A percentile compares a stretch with the other conserved stretches of the same genome.
Conservation (phyloP, 2,329 filamentous ascomycete species). For the Apiospora arundinis region DNA sequence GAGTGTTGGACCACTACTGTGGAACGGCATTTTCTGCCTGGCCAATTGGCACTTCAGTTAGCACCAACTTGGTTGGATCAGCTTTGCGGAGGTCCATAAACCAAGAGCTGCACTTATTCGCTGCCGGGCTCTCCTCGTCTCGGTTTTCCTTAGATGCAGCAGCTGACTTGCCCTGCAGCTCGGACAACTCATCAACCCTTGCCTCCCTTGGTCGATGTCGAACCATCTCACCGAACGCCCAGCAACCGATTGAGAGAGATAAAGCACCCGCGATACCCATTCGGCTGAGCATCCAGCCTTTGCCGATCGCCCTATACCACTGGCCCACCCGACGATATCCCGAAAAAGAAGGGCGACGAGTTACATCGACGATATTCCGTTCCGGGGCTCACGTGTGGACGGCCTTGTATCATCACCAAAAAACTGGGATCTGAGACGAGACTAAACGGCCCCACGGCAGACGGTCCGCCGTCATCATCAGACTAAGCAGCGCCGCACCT, state of each 20-base stretch:
- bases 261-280: neutral
- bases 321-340: slow-evolving; percentile 18
- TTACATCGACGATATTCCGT: slow-evolving; percentile 17
- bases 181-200: slow-evolving; percentile 24
- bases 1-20: slow-evolving; percentile 18
- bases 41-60: neutral
- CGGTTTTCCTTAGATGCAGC: slow-evolving; percentile 19
- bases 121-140: neutral
- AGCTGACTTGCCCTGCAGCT: slow-evolving; percentile 25
- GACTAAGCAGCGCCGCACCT: slow-evolving; percentile 18
- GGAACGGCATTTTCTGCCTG: neutral
- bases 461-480: slow-evolving; percentile 21
- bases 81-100: slow-evolving; percentile 10
- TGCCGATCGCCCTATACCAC: neutral
- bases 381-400: slow-evolving; percentile 10
- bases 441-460: slow-evolving; percentile 19
- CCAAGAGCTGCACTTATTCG: slow-evolving; percentile 9
- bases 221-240: slow-evolving; percentile 12
- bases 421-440: slow-evolving; percentile 20
- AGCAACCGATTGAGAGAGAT: neutral
- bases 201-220: slow-evolving; percentile 2
- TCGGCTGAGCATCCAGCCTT: neutral
- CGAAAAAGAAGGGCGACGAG: slow-evolving; percentile 20
- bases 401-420: slow-evolving; percentile 6
- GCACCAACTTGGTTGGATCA: neutral